These are phyloP conservation scores for Polytolypa hystricis DNA, from an alignment of 2,329 filamentous ascomycete species.

Conservation along the genomic window DNA sequence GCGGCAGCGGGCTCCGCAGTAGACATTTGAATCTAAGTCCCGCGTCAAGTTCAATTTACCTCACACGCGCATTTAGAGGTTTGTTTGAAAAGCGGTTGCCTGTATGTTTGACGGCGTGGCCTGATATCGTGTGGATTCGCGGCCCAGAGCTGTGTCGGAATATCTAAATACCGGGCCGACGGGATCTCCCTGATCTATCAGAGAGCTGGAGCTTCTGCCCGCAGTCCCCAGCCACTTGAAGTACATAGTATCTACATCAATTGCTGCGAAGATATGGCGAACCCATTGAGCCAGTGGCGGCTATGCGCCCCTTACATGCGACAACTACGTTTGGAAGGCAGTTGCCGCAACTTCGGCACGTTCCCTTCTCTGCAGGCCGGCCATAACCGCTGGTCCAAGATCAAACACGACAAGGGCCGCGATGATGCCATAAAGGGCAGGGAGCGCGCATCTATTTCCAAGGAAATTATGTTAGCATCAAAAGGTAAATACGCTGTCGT, in stretches of 20 bases:
- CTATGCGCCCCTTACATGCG: conserved; percentile 1
- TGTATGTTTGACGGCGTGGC: too few species aligned
- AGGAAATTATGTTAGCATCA: conserved; percentile 63
- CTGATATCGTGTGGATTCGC: too few species aligned
- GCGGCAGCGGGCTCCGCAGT: conserved; percentile 22
- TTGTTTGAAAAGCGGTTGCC: too few species aligned
- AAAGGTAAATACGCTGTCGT: conserved; percentile 45
- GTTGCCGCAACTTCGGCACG: conserved; percentile 38
- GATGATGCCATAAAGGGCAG: conserved; percentile 66
- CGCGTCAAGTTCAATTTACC: too few species aligned
- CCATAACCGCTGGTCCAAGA: conserved; percentile 92
- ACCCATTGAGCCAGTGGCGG: conserved; percentile 3
- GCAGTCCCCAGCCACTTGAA: too few species aligned
- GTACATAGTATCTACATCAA: too few species aligned
- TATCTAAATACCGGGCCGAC: too few species aligned
- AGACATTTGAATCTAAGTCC: too few species aligned
- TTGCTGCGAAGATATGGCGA: conserved; percentile 12
- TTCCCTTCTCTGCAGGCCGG: conserved; percentile 46
- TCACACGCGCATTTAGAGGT: too few species aligned
- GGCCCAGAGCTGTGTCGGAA: too few species aligned
- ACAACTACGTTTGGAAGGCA: conserved; percentile 12
- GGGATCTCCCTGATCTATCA: too few species aligned
- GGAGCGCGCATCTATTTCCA: conserved; percentile 55
- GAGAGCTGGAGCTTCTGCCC: too few species aligned
- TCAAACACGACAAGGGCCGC: conserved; percentile 86